Base-by-base conservation (phyloP, 495 filamentous ascomycete species). In the Darksidea phi region DNA sequence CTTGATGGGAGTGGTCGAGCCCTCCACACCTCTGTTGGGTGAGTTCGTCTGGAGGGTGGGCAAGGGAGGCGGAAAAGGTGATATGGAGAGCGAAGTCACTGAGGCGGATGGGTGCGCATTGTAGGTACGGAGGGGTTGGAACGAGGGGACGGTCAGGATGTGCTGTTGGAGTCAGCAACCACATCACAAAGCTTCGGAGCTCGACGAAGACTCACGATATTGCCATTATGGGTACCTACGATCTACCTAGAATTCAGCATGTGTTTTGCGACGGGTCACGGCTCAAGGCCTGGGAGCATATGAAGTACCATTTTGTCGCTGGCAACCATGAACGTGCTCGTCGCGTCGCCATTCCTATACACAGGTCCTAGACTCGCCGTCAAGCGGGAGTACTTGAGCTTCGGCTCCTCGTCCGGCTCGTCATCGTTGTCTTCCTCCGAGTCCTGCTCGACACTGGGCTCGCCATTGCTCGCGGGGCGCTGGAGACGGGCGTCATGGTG, bases 211-310 rank as follows among this genome's bases (percentile, higher is more conserved):
- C 88, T 82, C 79, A 95, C 91, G 67, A 97, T 90, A 68, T 94
- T 96, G 64, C 94, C 94, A 75, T 96, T 97, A 73, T 98, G 94
- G 3, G 95, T 96, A 64, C 94, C 94, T 62, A 95, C 78, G 55
- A 97, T 87, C 90, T 95, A 74, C 26, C 66, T 38, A 67, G 13
- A 42, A 4, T 52, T 73, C 48, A 71, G 63, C 60, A 60, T 59
- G 23, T 42, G 26, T 5, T 46, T 43, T 48, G 20, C 8, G 34
- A 53, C 34, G 41, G 20, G 26, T 24, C 37, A 23, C 8, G 48
- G 48, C 54, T 54, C 28, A 11, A n/a, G 48, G 55, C 62, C 25
- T 48, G 37, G 37, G 32, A 8, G 20, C 46, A 41, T 43, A 52
- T 21, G 50, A 47, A 81, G 61, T 78, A 93, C 90, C 91, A 97